Evolutionary conservation across 805 yeast genomes (phyloP), one percentile per base, ranked within the genome.

Genomic region (Candida yuanshanica): DNA sequence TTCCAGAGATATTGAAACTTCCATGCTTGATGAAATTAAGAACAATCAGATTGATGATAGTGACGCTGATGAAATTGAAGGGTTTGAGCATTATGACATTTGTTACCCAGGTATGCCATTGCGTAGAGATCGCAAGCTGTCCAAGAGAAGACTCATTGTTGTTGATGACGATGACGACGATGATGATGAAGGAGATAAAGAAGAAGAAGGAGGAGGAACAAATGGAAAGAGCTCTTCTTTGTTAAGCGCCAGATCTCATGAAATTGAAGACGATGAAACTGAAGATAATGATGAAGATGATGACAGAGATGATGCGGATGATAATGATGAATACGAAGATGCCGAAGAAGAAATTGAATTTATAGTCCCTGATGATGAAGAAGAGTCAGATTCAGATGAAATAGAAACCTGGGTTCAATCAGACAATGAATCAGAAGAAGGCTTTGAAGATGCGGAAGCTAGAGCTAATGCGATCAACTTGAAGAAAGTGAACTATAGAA

Each of bases 1-100:
- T 53, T 72, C 80, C 5, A 66, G 79, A 47, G 67, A 77, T 20
- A 64, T 79, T 48, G 88, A 81, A 48, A 72, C 66, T 16, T 80
- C 76, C 45, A 74, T 80, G 0, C 48, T 65, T 35, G 75, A 72
- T 39, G 77, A 72, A 42, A 65, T 80, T 9, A 66, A 59, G 17
- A 50, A 56, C 5, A 49, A 51, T 31, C 36, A 46, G 16, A 45
- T 46, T 10, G 36, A 37, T 7, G 38, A 37, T 6, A 47, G 43
- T n/a, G 54, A 61, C 1, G 60, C 58, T 16, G 51, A 38, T 20
- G 52, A 50, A 12, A 43, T 34, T 36, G 55, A 47, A 12, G 41
- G 37, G 9, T 14, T 26, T 11, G 36, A 22, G 2, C 24, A 59
- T 31, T 67, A 55, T 45, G 43, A 51, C 1, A 42, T 58, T 2